phyloP scores from a whole-genome alignment of 768 basidiomycete species.

The Clitopilus hobsonii region DNA sequence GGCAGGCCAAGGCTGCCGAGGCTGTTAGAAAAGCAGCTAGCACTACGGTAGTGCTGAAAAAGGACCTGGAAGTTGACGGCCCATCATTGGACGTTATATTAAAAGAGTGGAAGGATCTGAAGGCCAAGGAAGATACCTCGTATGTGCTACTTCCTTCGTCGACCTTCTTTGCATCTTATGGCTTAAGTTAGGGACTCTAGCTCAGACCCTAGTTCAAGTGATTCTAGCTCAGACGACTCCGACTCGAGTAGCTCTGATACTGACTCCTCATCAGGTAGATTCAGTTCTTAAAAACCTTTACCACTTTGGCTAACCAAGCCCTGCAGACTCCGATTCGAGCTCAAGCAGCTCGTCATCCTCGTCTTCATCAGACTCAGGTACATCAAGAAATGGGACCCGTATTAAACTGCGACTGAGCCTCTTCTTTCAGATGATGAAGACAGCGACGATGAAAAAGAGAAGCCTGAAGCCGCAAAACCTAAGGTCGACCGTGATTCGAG shows the following conservation, averaged over 20 bases:
- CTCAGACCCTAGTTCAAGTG: slow-evolving; percentile 14
- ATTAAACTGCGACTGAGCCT: slow-evolving; percentile 7
- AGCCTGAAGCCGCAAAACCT: slow-evolving; percentile 2
- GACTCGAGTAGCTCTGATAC: background rate
- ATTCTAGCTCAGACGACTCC: slow-evolving; percentile 26
- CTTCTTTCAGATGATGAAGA: slow-evolving; percentile 28
- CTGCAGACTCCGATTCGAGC: background rate
- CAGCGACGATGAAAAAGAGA: slow-evolving; percentile 19
- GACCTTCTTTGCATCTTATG: slow-evolving; percentile 5
- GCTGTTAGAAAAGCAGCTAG: slow-evolving; percentile 74
- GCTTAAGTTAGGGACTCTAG: slow-evolving; percentile 26
- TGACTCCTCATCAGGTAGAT: slow-evolving; percentile 5
- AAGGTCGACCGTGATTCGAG: slow-evolving; percentile 3
- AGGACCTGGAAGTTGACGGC: slow-evolving; percentile 40
- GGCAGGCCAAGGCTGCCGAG: slow-evolving; percentile 66
- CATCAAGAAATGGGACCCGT: no score
- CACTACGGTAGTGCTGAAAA: slow-evolving; percentile 54
- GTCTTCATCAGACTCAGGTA: slow-evolving; percentile 22
- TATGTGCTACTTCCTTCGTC: slow-evolving; percentile 7
- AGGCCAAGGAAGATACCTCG: slow-evolving; percentile 16
- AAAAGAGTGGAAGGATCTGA: slow-evolving; percentile 51
- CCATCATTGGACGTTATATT: slow-evolving; percentile 64
- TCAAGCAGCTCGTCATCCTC: slow-evolving; percentile 13
- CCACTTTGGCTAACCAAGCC: no score
- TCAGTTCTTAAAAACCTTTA: no score